A percentile compares a stretch with the other conserved stretches of the same genome.
phyloP scores from a whole-genome alignment of 257 asterid species.

The Handroanthus guayacan region DNA sequence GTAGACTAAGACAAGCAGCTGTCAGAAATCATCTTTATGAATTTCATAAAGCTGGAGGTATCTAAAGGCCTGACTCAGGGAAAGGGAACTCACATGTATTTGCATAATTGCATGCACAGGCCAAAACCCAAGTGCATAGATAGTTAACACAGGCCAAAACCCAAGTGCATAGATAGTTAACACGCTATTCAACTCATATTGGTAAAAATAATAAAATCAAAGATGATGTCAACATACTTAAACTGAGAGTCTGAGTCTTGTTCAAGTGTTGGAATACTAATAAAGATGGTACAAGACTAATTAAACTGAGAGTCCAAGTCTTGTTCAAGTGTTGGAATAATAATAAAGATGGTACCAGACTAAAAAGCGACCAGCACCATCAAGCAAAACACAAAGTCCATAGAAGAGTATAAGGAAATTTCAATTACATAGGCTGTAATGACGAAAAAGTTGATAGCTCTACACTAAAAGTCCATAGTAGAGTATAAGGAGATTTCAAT shows the following conservation, averaged over 20 bases:
- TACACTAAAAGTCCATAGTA: slow-evolving; percentile 18
- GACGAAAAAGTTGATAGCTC: not conserved
- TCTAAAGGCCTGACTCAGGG: slow-evolving; percentile 1
- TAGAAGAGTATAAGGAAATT: slow-evolving; percentile 13
- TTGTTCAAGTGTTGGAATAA: slow-evolving; percentile 20
- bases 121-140: not conserved
- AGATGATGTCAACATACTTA: not conserved
- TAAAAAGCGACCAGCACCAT: not conserved
- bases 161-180: not conserved
- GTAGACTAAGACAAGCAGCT: slow-evolving; percentile 6
- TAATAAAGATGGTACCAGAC: not conserved
- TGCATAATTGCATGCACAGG: not conserved
- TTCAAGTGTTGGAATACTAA: slow-evolving; percentile 22
- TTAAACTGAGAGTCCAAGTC: not conserved
- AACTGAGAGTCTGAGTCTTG: not conserved
- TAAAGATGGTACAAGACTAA: not conserved
- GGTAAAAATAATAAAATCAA: not conserved
- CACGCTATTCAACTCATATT: slow-evolving; percentile 9
- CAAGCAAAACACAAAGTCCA: slow-evolving; percentile 8
- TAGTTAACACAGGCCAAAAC: not conserved
- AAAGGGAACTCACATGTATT: not conserved
- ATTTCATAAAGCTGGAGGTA: slow-evolving; percentile 22
- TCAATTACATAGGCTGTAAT: slow-evolving; percentile 3
- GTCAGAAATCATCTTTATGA: slow-evolving; percentile 8
- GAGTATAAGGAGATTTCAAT: slow-evolving; percentile 11